Evolutionary conservation across 495 filamentous ascomycete genomes (phyloP).

Genomic region (Sabuloglossum arenarium): DNA sequence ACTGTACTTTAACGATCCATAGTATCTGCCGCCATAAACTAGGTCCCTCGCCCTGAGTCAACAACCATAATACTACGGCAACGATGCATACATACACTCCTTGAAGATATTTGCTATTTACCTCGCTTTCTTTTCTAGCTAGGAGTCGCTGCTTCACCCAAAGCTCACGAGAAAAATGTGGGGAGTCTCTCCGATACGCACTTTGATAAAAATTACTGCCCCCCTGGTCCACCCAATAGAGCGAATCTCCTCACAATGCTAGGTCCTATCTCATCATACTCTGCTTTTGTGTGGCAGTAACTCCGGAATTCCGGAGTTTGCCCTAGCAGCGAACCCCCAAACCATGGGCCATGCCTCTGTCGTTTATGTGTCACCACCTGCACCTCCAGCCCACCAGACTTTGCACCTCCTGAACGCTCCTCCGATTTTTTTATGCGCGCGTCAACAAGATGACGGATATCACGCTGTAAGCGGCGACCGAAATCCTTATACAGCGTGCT

Average conservation of each 20-base stretch:
- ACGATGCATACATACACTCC: background rate
- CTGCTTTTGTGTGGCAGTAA: slow-evolving; percentile 95
- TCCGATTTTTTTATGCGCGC: slow-evolving; percentile 78
- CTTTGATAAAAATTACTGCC: slow-evolving; percentile 16
- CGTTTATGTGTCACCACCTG: slow-evolving; percentile 92
- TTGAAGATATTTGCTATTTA: no score
- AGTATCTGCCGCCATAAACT: background rate
- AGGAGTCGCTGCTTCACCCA: no score
- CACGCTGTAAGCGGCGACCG: slow-evolving; percentile 80
- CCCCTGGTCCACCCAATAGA: slow-evolving; percentile 75
- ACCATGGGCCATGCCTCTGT: slow-evolving; percentile 94
- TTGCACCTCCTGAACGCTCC: slow-evolving; percentile 57
- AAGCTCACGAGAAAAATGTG: no score
- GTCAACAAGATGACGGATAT: slow-evolving; percentile 89
- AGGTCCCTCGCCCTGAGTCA: background rate
- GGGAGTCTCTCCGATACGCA: no score
- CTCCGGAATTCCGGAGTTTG: slow-evolving; percentile 98
- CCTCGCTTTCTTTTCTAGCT: no score
- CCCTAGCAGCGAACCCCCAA: slow-evolving; percentile 84
- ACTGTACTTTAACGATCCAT: background rate
- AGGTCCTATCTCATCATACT: slow-evolving; percentile 87
- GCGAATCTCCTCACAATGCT: slow-evolving; percentile 93
- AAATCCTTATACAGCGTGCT: slow-evolving; percentile 97
- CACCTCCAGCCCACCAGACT: slow-evolving; percentile 72
- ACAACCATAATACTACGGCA: background rate